phyloP scores from a whole-genome alignment of 2,329 filamentous ascomycete species.

The Kalaharituber pfeilii region DNA sequence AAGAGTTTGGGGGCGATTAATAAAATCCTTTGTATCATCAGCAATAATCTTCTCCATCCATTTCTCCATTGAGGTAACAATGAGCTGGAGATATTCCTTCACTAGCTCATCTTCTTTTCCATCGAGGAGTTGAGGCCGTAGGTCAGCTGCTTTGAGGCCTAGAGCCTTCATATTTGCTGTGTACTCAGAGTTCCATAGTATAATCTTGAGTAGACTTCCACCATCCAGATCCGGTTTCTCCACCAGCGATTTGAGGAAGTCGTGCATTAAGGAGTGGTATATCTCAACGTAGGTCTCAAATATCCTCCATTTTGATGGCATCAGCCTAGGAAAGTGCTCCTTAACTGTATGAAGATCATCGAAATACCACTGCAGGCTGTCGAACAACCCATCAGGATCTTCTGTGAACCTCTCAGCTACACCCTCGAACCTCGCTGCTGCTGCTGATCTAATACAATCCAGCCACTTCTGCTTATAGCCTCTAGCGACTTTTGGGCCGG shows the following conservation, averaged over 20 bases:
- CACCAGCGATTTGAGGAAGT: slow-evolving; percentile 68
- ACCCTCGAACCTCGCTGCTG: slow-evolving; percentile 55
- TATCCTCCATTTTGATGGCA: slow-evolving; percentile 95
- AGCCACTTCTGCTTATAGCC: slow-evolving; percentile 97
- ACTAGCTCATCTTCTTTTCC: slow-evolving; percentile 79
- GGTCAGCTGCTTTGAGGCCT: slow-evolving; percentile 57
- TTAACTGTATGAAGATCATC: slow-evolving; percentile 93
- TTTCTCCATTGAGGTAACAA: slow-evolving; percentile 87
- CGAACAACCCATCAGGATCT: slow-evolving; percentile 68
- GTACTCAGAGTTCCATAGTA: slow-evolving; percentile 91
- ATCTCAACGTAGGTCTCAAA: slow-evolving; percentile 76
- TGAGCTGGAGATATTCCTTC: slow-evolving; percentile 82
- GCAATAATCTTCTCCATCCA: slow-evolving; percentile 90
- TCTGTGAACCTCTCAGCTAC: slow-evolving; percentile 60
- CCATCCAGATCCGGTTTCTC: slow-evolving; percentile 73
- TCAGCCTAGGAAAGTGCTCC: slow-evolving; percentile 73
- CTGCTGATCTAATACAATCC: slow-evolving; percentile 56
- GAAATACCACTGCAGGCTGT: slow-evolving; percentile 89
- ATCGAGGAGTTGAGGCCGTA: slow-evolving; percentile 75
- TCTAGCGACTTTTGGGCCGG: slow-evolving; percentile 75
- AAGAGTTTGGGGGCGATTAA: slow-evolving; percentile 39
- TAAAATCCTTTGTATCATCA: slow-evolving; percentile 66
- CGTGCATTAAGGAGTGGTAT: slow-evolving; percentile 90
- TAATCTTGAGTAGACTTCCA: slow-evolving; percentile 73
- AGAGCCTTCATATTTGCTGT: slow-evolving; percentile 90